phyloP scores from a whole-genome alignment of 1,284 basidiomycete genomes.

The Cutaneotrichosporon cyanovorans region DNA sequence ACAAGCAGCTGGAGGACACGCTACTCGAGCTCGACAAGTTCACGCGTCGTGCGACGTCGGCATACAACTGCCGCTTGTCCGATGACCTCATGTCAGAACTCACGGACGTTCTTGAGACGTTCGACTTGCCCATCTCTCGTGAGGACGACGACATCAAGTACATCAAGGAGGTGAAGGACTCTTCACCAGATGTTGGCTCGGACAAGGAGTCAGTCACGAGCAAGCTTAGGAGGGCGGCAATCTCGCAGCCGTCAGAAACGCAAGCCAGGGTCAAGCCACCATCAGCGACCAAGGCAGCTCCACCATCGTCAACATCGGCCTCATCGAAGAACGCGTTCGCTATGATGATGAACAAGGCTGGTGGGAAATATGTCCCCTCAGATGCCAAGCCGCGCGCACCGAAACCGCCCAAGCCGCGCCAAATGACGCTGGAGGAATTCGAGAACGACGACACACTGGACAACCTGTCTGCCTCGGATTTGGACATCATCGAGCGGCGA shows the following conservation, averaged over 20 bases:
- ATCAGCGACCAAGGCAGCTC: neutral
- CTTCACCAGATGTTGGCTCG: neutral
- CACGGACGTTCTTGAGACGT: conserved; percentile 37
- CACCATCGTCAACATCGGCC: neutral
- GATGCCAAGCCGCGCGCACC: neutral
- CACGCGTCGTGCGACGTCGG: conserved; percentile 31
- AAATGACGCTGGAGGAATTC: conserved; percentile 26
- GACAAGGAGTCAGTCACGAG: neutral
- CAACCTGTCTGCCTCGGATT: conserved; percentile 31
- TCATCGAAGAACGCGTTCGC: conserved; percentile 38
- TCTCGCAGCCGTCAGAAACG: neutral
- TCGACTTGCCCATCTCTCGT: conserved; percentile 22
- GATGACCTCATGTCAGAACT: conserved; percentile 44
- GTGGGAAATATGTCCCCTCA: conserved; percentile 12
- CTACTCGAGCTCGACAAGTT: conserved; percentile 43
- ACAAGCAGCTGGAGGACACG: conserved; percentile 24
- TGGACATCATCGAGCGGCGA: conserved; percentile 38
- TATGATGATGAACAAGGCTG: conserved; percentile 41
- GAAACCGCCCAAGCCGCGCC: conserved; percentile 12
- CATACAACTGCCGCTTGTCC: conserved; percentile 40
- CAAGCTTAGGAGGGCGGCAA: neutral
- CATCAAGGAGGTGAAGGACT: conserved; percentile 13
- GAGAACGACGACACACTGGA: conserved; percentile 32
- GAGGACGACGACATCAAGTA: conserved; percentile 42
- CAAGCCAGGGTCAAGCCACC: neutral